Base-by-base conservation (phyloP, 805 yeast genomes). In the Sugiyamaella smithiae region DNA sequence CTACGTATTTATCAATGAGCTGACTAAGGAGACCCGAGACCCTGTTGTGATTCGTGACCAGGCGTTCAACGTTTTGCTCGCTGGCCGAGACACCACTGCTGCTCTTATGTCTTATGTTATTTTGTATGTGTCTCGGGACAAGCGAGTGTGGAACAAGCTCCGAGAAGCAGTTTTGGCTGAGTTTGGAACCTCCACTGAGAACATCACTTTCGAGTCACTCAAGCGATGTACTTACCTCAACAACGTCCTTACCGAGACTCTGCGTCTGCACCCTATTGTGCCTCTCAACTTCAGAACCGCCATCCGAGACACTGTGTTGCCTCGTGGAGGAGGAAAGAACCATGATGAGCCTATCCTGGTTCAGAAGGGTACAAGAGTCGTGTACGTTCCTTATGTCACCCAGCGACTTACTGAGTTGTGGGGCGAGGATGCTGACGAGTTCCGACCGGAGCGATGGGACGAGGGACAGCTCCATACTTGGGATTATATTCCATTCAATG, bases 71-170 rank as follows among this genome's bases (percentile, higher is more conserved):
- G 71, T 77, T 47, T 66, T 77, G 51, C 60, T 76, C 19, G 82
- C 82, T n/a, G 81, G 80, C 29, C 68, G 82, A 56, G 81, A 77
- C 57, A 77, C 81, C 37, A 77, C 82, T 14, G 81, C 81, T 7
- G 72, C 75, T 3, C 63, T 75, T 32, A 67, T 77, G 51, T 69
- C 77, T 11, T 75, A 70, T 59, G 58, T 70, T 19, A 65, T 76
- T 44, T 73, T 63, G 53, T 75, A 75, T 57, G 66, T 77, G 45
- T 70, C 77, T 12, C 66, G 74, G 48, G 61, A 75, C 57, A 60
- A 61, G 32, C 51, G 55, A 6, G 59, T 60, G 9, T 64, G 56
- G 52, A 42, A 54, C 22, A 61, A 62, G 52, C 67, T 77, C 48
- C 69, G 76, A 46, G 60, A 58, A 32, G 72, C 66, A 28, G 64